Conservation (phyloP, 1,284 basidiomycete genomes). For the Apiotrichum domesticum region DNA sequence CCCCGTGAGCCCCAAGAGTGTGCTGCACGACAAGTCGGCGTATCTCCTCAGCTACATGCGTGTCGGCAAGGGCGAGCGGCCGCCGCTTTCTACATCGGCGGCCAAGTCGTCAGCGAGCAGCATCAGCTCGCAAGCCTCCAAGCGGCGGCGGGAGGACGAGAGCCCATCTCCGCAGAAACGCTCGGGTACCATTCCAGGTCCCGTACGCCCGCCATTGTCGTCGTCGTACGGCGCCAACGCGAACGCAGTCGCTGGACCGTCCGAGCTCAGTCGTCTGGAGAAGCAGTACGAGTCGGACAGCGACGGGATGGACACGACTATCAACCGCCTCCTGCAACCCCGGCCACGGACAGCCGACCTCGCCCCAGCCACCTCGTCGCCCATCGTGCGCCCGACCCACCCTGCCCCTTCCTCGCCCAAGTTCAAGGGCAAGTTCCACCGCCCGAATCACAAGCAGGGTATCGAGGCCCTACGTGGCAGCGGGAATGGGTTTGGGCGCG, state of each 20-base stretch:
- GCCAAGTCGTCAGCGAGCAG: not conserved
- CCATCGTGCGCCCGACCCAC: slow-evolving; percentile 1
- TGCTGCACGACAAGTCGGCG: slow-evolving; percentile 68
- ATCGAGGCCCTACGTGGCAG: not conserved
- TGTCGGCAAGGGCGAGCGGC: slow-evolving; percentile 12
- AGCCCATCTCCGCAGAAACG: slow-evolving; percentile 51
- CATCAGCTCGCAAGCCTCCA: slow-evolving; percentile 1
- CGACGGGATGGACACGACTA: not conserved
- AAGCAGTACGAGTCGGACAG: slow-evolving; percentile 2
- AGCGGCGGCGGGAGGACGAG: slow-evolving; percentile 44
- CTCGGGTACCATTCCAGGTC: not conserved
- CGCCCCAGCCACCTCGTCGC: not conserved
- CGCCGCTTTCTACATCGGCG: not conserved
- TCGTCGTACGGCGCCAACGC: not conserved
- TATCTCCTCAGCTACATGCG: slow-evolving; percentile 91
- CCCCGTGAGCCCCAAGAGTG: slow-evolving; percentile 44
- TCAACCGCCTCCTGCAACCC: not conserved
- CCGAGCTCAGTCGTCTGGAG: slow-evolving; percentile 1
- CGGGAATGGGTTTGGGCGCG: not conserved
- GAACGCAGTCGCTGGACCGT: not conserved
- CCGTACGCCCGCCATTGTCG: not conserved
- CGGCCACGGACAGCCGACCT: not conserved
- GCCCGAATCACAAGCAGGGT: not conserved
- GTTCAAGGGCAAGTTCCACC: slow-evolving; percentile 7
- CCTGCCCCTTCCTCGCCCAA: not conserved